phyloP scores from a whole-genome alignment of 768 basidiomycete genomes.

The Termitomyces sp. region DNA sequence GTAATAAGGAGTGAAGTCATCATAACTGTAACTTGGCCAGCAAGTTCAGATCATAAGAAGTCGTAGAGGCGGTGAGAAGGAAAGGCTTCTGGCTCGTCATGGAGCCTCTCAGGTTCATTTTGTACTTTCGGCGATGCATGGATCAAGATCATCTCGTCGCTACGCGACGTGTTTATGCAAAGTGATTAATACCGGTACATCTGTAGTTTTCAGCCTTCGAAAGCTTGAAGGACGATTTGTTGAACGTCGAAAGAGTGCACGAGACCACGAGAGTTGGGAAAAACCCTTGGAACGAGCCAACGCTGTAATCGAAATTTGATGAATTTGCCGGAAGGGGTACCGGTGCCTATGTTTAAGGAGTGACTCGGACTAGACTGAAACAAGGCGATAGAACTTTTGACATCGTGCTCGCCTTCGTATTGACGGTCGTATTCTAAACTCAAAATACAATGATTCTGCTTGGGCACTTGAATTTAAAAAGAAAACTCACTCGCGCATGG shows the following conservation, averaged over 20 bases:
- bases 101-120: background rate
- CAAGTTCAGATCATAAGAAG: constrained; percentile 12
- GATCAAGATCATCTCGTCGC: background rate
- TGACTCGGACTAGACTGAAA: no score
- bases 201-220: background rate
- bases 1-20: constrained; percentile 13
- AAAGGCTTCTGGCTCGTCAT: background rate
- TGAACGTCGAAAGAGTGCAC: background rate
- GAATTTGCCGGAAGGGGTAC: no score
- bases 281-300: background rate
- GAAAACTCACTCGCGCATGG: no score
- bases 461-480: no score
- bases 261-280: background rate
- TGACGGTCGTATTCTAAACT: no score
- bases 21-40: constrained; percentile 16
- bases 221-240: background rate
- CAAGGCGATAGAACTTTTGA: no score
- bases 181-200: background rate
- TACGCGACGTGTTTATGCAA: background rate
- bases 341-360: no score
- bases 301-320: background rate
- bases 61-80: constrained; percentile 9
- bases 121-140: constrained; percentile 6
- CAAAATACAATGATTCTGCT: no score
- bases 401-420: no score